Evolutionary conservation across 805 yeast species (phyloP), one percentile per base, ranked within the genome.

Genomic region (Lipomyces lipofer): DNA sequence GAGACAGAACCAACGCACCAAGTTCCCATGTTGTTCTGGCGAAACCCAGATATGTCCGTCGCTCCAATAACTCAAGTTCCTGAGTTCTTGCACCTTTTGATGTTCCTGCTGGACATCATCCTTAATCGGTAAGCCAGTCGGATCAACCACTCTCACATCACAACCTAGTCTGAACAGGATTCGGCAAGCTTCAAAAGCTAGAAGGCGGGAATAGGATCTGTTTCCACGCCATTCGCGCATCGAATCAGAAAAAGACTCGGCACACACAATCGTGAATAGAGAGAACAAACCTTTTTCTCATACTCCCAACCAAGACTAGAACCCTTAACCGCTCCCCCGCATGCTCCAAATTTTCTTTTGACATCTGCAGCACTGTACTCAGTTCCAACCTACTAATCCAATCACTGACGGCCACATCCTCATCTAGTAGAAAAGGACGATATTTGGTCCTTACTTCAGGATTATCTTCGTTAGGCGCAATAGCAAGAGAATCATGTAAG

Each of bases 11-110:
- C n/a, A 19, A 28, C 47, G 6, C 33, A 43, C 47, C 12, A 46
- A 27, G 21, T 36, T 46, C 17, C 49, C 49, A 25, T 46, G 49
- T 19, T 46, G 49, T 21, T 46, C 49, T 22, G 49, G 49, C 9
- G 30, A 46, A 12, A 46, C 51, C 49, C 49, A 46, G 8, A 46
- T 28, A 36, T 46, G 49, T n/a, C 49, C 49, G 7, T 46, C 49
- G 29, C 49, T 46, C 49, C 49, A 46, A 2, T 9, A 15, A 17
- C 49, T 46, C 7, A 46, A 15, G 13, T 42, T 15, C 17, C 49
- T 15, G 9, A 46, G 49, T 27, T 46, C 49, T 35, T 46, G 49
- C 21, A 46, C 49, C 52, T 46, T 46, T n/a, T 19, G 30, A 15
- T 46, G 49, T n/a, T 38, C n/a, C 12, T 46, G 50, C 19, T 33